A percentile compares a stretch with the other conserved stretches of the same genome.
phyloP scores from a whole-genome alignment of 164 flowering plant genomes.

The Piper betle region DNA sequence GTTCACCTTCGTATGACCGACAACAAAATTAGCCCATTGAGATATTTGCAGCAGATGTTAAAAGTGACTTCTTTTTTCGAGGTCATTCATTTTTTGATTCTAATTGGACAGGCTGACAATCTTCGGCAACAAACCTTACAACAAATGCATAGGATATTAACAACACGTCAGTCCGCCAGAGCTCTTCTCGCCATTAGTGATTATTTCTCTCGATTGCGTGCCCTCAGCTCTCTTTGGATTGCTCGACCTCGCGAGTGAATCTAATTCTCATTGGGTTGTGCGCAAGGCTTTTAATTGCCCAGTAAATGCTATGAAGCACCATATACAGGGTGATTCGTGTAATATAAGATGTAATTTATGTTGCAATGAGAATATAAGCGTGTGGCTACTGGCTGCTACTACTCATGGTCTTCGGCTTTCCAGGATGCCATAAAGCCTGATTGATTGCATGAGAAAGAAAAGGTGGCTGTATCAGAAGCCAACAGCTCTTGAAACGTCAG shows the following conservation, averaged over 20 bases:
- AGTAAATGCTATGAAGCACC: background rate
- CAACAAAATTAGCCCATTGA: background rate
- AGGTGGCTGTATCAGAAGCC: background rate
- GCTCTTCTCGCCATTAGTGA: constrained; percentile 68
- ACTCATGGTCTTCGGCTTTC: background rate
- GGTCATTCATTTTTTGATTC: background rate
- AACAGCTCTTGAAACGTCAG: background rate
- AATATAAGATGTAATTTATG: background rate
- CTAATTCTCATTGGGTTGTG: background rate
- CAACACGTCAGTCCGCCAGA: constrained; percentile 79
- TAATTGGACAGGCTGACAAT: constrained; percentile 49
- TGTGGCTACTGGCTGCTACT: background rate
- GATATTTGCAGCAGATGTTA: background rate
- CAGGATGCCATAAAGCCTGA: background rate
- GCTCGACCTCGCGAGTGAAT: constrained; percentile 65
- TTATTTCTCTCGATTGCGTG: constrained; percentile 68
- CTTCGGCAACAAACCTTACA: constrained; percentile 68
- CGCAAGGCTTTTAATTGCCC: background rate
- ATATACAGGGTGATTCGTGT: background rate
- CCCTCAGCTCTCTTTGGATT: constrained; percentile 78
- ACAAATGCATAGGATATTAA: constrained; percentile 63
- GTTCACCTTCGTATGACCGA: background rate
- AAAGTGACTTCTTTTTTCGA: background rate
- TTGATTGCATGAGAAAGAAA: background rate
- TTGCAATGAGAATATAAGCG: background rate